Base-by-base conservation (phyloP, 257 asterid species). In the Solanum chmielewskii region DNA sequence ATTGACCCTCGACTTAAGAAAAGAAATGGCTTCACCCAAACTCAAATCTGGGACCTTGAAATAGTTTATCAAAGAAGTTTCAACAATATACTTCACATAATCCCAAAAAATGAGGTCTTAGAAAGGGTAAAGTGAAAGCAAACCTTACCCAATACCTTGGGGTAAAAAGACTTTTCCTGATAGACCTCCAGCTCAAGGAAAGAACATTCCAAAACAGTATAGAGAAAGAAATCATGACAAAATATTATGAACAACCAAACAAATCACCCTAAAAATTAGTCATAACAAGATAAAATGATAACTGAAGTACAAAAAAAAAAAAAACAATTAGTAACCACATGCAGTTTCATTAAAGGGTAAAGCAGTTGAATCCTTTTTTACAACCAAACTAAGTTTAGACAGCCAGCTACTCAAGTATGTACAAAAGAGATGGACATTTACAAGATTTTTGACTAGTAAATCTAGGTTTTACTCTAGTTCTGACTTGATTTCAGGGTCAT, bases 1-100 rank as follows among this genome's bases (percentile, higher is more conserved):
- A 70, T 70, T 15, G n/a, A 31, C 13, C 13, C 76, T 14, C 3
- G 5, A 4, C n/a, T 31, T 10, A 3, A 69, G n/a, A 29, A 70
- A 8, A 15, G 12, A 29, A 31, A 31, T 69, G 76, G 42, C 42
- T 81, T 93, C 92, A 92, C 93, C 95, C 93, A 94, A 92, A 60
- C 62, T 92, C 93, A 94, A 92, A 92, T 92, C 93, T 90, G 92
- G 90, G 95, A 94, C 98, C 94, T 94, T 71, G 31, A 74, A 37
- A 20, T 37, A 37, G 81, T 21, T 20, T 74, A 9, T 74, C 16
- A 33, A 71, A 5, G 45, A 8, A 71, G 45, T 71, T 71, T 18
- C 78, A n/a, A n/a, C 68, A 23, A 23, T 29, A 60, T 9, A 60
- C 68, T 31, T 0, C 29, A 1, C 14, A 1, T 62, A n/a, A 62